phyloP scores from a whole-genome alignment of 129 eudicot species.

The Scalesia atractyloides region DNA sequence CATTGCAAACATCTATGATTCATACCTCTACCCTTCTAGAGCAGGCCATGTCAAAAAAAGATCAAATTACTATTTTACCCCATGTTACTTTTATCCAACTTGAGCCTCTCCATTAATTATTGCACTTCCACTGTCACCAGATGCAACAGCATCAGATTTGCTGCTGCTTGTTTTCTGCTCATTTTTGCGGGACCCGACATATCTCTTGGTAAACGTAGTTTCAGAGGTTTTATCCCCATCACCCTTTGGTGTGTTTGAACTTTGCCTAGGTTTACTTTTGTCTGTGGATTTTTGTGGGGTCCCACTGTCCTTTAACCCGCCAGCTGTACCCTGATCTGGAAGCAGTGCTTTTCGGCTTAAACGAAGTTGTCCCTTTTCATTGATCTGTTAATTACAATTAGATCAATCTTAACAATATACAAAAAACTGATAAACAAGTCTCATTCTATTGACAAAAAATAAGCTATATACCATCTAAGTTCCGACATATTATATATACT shows the following conservation, averaged over 20 bases:
- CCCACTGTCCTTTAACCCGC: conserved; percentile 45
- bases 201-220: conserved; percentile 46
- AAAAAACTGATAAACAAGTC: background rate
- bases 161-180: conserved; percentile 48
- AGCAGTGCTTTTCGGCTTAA: conserved; percentile 88
- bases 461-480: background rate
- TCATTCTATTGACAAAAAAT: background rate
- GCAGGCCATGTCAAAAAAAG: conserved; percentile 27
- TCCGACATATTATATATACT: background rate
- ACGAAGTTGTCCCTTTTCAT: conserved; percentile 98
- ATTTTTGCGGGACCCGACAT: conserved; percentile 42
- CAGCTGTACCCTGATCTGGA: conserved; percentile 55
- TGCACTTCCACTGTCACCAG: conserved; percentile 46
- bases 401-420: background rate
- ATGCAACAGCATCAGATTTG: conserved; percentile 35
- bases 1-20: conserved; percentile 1
- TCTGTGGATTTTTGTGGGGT: conserved; percentile 40
- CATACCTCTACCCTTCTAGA: conserved; percentile 27
- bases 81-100: conserved; percentile 41
- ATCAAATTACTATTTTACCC: conserved; percentile 17
- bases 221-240: conserved; percentile 32
- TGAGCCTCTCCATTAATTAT: conserved; percentile 78
- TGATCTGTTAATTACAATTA: conserved; percentile 54
- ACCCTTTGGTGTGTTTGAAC: conserved; percentile 35
- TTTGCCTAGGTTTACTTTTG: conserved; percentile 47